These are phyloP conservation scores for Penicillium cosmopolitanum DNA, from an alignment of 495 filamentous ascomycete genomes.

Conservation along the genomic window DNA sequence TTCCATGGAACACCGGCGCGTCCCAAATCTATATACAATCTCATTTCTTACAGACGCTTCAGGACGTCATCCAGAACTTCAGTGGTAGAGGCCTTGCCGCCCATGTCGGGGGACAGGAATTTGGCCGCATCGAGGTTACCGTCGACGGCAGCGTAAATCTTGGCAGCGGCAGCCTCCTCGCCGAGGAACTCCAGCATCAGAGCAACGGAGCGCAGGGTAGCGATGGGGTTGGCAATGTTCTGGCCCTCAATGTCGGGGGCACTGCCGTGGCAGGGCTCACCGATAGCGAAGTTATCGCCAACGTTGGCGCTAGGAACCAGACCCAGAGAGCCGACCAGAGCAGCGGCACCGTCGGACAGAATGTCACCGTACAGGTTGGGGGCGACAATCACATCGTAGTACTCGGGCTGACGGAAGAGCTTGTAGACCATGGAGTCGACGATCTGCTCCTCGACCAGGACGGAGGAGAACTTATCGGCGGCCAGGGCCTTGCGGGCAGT, in stretches of 20 bases:
- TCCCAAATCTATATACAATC: slow-evolving; percentile 22
- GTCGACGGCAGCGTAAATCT: slow-evolving; percentile 91
- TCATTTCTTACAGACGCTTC: slow-evolving; percentile 67
- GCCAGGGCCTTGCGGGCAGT: slow-evolving; percentile 73
- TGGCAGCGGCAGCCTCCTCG: slow-evolving; percentile 81
- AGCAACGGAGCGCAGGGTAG: slow-evolving; percentile 86
- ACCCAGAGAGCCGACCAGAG: slow-evolving; percentile 90
- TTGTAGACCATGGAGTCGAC: slow-evolving; percentile 99
- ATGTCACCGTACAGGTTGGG: slow-evolving; percentile 99
- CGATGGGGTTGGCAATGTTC: slow-evolving; percentile 94
- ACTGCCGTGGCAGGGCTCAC: slow-evolving; percentile 96
- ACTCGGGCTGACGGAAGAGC: slow-evolving; percentile 90
- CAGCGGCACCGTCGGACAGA: slow-evolving; percentile 92
- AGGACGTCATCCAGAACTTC: slow-evolving; percentile 91
- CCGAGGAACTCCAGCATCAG: slow-evolving; percentile 96
- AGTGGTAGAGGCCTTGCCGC: slow-evolving; percentile 83
- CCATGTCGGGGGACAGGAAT: slow-evolving; percentile 87
- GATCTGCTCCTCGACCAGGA: slow-evolving; percentile 93
- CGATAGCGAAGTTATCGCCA: slow-evolving; percentile 91
- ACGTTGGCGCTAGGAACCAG: slow-evolving; percentile 97
- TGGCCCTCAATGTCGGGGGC: slow-evolving; percentile 94
- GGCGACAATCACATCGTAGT: slow-evolving; percentile 97
- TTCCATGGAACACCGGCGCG: slow-evolving; percentile 8
- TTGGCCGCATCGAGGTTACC: slow-evolving; percentile 83
- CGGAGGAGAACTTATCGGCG: slow-evolving; percentile 57